Evolutionary conservation across 192 early-diverging fungal genomes (phyloP).

Genomic region (Mortierella alpina): DNA sequence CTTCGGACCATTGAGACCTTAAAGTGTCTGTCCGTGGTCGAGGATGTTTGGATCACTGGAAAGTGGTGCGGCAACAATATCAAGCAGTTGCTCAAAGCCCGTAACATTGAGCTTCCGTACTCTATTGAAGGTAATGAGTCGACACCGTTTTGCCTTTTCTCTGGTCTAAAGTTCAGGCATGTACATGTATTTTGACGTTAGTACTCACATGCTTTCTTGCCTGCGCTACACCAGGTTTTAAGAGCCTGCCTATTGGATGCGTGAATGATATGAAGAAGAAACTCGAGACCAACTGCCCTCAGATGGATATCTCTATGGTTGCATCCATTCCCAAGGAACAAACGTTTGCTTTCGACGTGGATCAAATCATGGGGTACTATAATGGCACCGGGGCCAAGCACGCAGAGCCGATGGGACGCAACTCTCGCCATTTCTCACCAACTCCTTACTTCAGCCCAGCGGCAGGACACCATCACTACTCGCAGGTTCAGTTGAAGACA

Average conservation of each 20-base stretch:
- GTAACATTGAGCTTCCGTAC: constrained; percentile 38
- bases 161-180: background rate
- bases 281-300: background rate
- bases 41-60: constrained; percentile 44
- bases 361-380: constrained; percentile 51
- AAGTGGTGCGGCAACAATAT: constrained; percentile 20
- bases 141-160: background rate
- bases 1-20: constrained; percentile 41
- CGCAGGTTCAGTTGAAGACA: constrained; percentile 9
- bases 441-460: constrained; percentile 39
- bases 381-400: constrained; percentile 14
- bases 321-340: constrained; percentile 31
- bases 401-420: constrained; percentile 29
- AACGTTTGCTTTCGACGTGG: constrained; percentile 37
- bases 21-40: constrained; percentile 35
- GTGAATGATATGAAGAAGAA: constrained; percentile 22
- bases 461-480: constrained; percentile 16
- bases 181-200: background rate
- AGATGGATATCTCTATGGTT: constrained; percentile 17
- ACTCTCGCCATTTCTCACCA: constrained; percentile 46
- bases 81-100: constrained; percentile 28
- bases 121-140: constrained; percentile 34
- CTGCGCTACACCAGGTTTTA: constrained; percentile 9
- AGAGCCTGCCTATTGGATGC: constrained; percentile 21
- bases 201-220: background rate